Conservation (phyloP, 177 flowering plant genomes). For the Telopea speciosissima region DNA sequence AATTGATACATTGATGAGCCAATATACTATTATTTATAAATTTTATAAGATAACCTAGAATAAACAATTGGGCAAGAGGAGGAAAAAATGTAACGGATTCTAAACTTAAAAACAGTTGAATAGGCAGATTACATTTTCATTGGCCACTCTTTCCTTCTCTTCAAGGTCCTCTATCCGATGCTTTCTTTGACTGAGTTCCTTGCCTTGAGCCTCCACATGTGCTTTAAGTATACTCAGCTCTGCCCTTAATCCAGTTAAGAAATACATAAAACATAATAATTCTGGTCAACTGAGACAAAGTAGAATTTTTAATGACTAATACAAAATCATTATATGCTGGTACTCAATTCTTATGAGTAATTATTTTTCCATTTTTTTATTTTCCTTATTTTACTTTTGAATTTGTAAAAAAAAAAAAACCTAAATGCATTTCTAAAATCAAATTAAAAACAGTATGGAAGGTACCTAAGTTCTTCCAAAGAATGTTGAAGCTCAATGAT, state of each 20-base stretch:
- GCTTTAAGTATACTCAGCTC: constrained; percentile 67
- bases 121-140: constrained; percentile 55
- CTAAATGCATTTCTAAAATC: not conserved
- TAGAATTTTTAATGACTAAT: not conserved
- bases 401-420: too few species aligned
- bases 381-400: not conserved
- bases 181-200: constrained; percentile 67
- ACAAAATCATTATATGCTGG: not conserved
- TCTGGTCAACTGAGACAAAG: constrained; percentile 8
- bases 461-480: constrained; percentile 72
- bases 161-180: constrained; percentile 65
- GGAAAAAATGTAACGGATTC: not conserved
- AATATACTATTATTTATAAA: not conserved
- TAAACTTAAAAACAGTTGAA: not conserved
- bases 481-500: constrained; percentile 78
- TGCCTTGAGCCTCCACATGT: constrained; percentile 66
- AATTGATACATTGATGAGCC: too few species aligned
- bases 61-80: not conserved
- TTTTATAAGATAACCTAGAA: not conserved
- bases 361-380: too few species aligned
- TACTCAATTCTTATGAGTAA: not conserved
- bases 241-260: constrained; percentile 64
- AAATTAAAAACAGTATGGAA: not conserved
- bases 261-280: constrained; percentile 12
- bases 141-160: constrained; percentile 85